These are phyloP conservation scores for Vigna angularis DNA, from an alignment of 306 rosid genomes.

Conservation along the genomic window DNA sequence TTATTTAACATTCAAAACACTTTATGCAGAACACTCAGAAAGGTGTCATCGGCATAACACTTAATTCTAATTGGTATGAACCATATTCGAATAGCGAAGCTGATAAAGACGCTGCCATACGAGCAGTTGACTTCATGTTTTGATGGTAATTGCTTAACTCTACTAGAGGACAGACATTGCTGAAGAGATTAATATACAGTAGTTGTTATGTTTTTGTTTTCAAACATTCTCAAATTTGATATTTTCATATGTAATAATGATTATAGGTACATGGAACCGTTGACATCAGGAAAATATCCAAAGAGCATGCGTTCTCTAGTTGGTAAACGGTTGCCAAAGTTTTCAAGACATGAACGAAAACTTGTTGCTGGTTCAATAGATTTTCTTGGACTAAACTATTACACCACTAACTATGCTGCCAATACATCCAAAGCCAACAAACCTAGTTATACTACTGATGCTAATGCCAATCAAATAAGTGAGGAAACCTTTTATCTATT, in stretches of 20 bases:
- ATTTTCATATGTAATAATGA: background rate
- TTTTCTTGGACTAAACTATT: conserved; percentile 72
- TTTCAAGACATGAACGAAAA: conserved; percentile 40
- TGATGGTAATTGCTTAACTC: conserved; percentile 62
- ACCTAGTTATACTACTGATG: conserved; percentile 45
- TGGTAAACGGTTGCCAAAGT: conserved; percentile 60
- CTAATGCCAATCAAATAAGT: conserved; percentile 48
- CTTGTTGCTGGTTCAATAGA: conserved; percentile 60
- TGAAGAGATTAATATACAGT: too few species aligned
- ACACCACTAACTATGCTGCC: conserved; percentile 57
- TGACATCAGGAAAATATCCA: conserved; percentile 67
- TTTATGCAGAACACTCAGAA: conserved; percentile 52
- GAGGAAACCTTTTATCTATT: background rate
- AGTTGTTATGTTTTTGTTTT: too few species aligned
- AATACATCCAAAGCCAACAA: conserved; percentile 25
- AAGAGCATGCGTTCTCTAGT: conserved; percentile 53
- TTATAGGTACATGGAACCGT: conserved; percentile 62
- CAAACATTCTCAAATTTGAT: background rate
- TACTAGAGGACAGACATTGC: too few species aligned
- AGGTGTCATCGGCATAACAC: conserved; percentile 64
- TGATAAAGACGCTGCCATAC: conserved; percentile 49
- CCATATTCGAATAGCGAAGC: conserved; percentile 47
- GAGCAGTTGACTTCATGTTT: conserved; percentile 65
- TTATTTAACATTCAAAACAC: background rate
- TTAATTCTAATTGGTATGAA: conserved; percentile 53